Evolutionary conservation across 306 rosid species (phyloP), one percentile per base, ranked within the genome.

Genomic region (Sicyos edulis): DNA sequence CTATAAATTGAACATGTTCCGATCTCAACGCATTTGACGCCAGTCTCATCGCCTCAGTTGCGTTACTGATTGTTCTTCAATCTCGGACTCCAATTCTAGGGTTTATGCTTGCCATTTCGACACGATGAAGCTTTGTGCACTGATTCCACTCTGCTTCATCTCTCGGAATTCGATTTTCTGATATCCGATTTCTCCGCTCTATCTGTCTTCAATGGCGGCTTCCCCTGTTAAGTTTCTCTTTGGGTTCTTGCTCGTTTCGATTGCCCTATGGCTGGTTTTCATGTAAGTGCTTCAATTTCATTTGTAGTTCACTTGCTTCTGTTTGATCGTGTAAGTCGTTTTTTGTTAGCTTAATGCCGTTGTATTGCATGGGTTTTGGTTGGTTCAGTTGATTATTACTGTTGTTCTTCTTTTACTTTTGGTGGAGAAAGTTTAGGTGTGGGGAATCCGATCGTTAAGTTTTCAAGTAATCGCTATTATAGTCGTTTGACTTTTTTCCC

Each of bases 181-280:
- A 85, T 84, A 76, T 76, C 52, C 66, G 78, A 26, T 78, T 45
- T 4, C 53, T 10, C 78, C 15, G 52, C 17, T 47, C 49, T 61
- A 15, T 68, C 63, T 51, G 54, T 20, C 64, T 53, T 54, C 76
- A 80, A 93, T 93, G 99, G 96, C 92, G 34, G 95, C 88, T 75
- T 87, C 98, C 53, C 90, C 97, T 12, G 92, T 88, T 79, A 86
- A 88, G 73, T 87, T 90, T 80, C 93, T 93, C 82, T 90, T 86
- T 64, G 89, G 89, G 8, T 88, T 93, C 85, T 73, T 90, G 88
- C 57, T 90, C 10, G 74, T 90, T 74, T 93, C 92, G 50, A 79
- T 91, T 84, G 83, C 88, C 52, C 78, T 88, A 78, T 93, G 96
- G 97, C 75, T 93, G 52, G 45, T 90, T 61, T 88, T 90, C 91